Percentiles rank a stretch among this genome's conserved stretches.
phyloP scores from a whole-genome alignment of 441 rosid species.

The Pelargonium myrrhifolium region DNA sequence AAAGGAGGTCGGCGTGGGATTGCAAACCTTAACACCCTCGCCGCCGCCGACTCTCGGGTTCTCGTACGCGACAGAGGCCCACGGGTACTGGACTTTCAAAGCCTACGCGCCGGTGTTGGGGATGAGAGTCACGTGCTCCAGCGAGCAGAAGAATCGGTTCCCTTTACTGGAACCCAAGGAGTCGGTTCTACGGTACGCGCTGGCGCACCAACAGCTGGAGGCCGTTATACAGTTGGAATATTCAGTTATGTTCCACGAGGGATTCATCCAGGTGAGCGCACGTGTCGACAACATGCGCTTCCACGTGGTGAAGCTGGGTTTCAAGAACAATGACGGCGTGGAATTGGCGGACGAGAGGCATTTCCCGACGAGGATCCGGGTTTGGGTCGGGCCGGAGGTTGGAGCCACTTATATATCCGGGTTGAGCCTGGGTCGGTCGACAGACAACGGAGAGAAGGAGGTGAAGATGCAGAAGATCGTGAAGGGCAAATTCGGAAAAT shows the following conservation, averaged over 20 bases:
- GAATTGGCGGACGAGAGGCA: slow-evolving; percentile 44
- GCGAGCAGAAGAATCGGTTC: slow-evolving; percentile 26
- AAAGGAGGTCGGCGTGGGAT: slow-evolving; percentile 52
- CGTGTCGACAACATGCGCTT: slow-evolving; percentile 68
- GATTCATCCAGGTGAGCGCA: slow-evolving; percentile 52
- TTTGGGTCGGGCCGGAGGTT: slow-evolving; percentile 77
- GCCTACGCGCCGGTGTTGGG: slow-evolving; percentile 56
- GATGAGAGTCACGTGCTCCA: slow-evolving; percentile 41
- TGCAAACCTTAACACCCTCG: slow-evolving; percentile 29
- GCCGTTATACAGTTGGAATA: slow-evolving; percentile 60
- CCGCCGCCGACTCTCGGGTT: slow-evolving; percentile 33
- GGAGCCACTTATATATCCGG: slow-evolving; percentile 59
- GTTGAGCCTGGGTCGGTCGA: slow-evolving; percentile 51
- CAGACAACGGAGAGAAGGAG: slow-evolving; percentile 38
- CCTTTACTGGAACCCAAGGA: slow-evolving; percentile 45
- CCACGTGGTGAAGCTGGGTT: slow-evolving; percentile 55
- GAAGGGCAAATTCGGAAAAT: slow-evolving; percentile 32
- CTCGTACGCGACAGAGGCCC: slow-evolving; percentile 62
- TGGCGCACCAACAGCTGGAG: slow-evolving; percentile 77
- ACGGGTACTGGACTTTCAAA: slow-evolving; percentile 72
- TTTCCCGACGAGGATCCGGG: slow-evolving; percentile 52
- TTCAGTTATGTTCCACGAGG: slow-evolving; percentile 42
- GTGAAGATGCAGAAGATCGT: slow-evolving; percentile 37
- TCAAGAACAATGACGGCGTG: slow-evolving; percentile 28
- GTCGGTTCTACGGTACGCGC: slow-evolving; percentile 57